Percentiles rank a stretch among this genome's conserved stretches.
These are phyloP conservation scores for Draba incana DNA, from an alignment of 345 rosid species.

Conservation along the genomic window DNA sequence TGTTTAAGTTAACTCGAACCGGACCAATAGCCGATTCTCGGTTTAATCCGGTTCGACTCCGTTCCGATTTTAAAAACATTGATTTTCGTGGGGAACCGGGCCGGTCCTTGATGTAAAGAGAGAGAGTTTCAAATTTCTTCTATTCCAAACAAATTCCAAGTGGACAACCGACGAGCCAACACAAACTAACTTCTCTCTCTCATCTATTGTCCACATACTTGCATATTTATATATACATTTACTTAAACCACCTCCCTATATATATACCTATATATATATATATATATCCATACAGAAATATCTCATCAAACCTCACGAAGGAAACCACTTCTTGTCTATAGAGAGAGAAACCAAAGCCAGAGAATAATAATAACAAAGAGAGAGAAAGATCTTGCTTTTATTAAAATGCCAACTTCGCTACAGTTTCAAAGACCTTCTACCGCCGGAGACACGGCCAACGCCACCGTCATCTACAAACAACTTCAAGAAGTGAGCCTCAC, in stretches of 20 bases:
- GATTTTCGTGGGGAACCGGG: conserved; percentile 25
- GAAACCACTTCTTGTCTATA: conserved; percentile 6
- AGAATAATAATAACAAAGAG: background rate
- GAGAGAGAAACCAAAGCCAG: conserved; percentile 4
- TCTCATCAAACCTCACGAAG: conserved; percentile 30
- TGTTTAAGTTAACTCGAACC: too few relatives aligned
- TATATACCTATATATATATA: conserved; percentile 13
- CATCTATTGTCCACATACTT: conserved; percentile 37
- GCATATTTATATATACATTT: conserved; percentile 30
- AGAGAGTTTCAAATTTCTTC: conserved; percentile 4
- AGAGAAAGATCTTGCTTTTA: background rate
- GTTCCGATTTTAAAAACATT: too few relatives aligned
- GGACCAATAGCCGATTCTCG: too few relatives aligned
- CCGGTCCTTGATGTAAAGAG: conserved; percentile 21
- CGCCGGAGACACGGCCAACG: conserved; percentile 30
- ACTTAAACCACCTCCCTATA: conserved; percentile 6
- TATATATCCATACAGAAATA: conserved; percentile 8
- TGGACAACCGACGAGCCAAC: conserved; percentile 40
- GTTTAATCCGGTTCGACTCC: too few relatives aligned
- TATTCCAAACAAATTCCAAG: conserved; percentile 51
- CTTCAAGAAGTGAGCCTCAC: conserved; percentile 44
- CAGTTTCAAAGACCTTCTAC: conserved; percentile 49
- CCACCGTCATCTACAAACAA: conserved; percentile 35
- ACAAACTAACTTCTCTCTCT: conserved; percentile 33
- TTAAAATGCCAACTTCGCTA: conserved; percentile 65